Base-by-base conservation (phyloP, 2,329 filamentous ascomycete species). In the Aureobasidium sp. region DNA sequence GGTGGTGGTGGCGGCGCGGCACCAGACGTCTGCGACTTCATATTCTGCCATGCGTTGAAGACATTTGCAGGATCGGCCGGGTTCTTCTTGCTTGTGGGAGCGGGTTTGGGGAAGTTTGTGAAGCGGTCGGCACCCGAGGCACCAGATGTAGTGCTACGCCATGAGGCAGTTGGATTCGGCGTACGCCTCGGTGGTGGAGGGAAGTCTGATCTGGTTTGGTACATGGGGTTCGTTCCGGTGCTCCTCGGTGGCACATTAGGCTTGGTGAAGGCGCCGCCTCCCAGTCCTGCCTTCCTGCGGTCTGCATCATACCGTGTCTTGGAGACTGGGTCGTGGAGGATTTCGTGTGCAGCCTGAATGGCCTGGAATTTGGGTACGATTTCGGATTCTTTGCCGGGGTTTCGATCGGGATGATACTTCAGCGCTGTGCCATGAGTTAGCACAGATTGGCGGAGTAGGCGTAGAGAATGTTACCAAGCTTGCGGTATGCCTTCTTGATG, bases 331-430 rank as follows among this genome's bases (percentile, higher is more conserved):
- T 88, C 85, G 66, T 78, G 81, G 50, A 90, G 78, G 59, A 96
- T 81, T 72, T 96, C 91, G 71, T 95, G 87, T 26, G 91, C 91
- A 5, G 88, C 85, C 74, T 95, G 90, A 53, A 96, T 95, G 55
- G 87, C 84, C 73, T 95, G 89, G 70, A 96, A 96, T 70, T 90
- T 89, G 36, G 87, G 81, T 67, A 89, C 90, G 71, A 88, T 88
- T 70, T 93, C 90, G 62, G 84, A 77, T 75, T 96, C 91, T 70
- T 84, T 85, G 57, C 91, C 91, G 12, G 88, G 90, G 70, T 96
- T 96, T 64, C 91, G 87, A 73, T 96, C 91, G 8, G 91, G 91
- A 70, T 96, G 91, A 70, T 89, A 95, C 73, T 89, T 89, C 51
- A 95, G 79, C 52, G 91, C 91, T 91, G 62, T 4, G 27, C 12